These are phyloP conservation scores for Exophiala aquamarina DNA, from an alignment of 2,329 filamentous ascomycete genomes.

Conservation along the genomic window DNA sequence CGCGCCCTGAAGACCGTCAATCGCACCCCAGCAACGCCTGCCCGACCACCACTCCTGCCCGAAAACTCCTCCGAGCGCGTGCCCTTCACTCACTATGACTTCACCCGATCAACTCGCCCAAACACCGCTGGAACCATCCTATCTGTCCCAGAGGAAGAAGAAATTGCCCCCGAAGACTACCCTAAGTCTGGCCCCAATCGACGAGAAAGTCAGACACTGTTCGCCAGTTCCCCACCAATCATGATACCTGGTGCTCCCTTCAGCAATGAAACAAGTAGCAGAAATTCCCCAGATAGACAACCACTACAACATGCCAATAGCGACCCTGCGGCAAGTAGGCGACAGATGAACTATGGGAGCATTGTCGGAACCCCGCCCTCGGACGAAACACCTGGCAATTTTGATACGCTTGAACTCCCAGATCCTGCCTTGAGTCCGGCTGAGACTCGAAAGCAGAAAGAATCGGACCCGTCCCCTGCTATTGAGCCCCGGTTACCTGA, in stretches of 20 bases:
- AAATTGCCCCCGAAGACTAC: neutral
- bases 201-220: constrained; percentile 29
- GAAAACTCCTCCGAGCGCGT: constrained; percentile 16
- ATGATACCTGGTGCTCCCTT: constrained; percentile 39
- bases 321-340: neutral
- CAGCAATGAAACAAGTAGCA: constrained; percentile 10
- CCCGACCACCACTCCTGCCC: constrained; percentile 18
- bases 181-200: constrained; percentile 19
- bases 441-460: constrained; percentile 6
- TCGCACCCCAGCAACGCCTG: constrained; percentile 44
- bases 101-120: constrained; percentile 15
- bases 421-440: constrained; percentile 58
- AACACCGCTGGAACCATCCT: constrained; percentile 6
- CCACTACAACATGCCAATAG: constrained; percentile 10
- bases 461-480: neutral
- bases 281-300: constrained; percentile 16
- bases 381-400: constrained; percentile 28
- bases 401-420: constrained; percentile 59
- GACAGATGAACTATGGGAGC: constrained; percentile 60
- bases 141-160: constrained; percentile 19
- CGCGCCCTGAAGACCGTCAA: constrained; percentile 66
- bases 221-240: constrained; percentile 36
- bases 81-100: constrained; percentile 30
- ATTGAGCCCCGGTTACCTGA: constrained; percentile 12
- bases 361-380: constrained; percentile 55